Conservation (phyloP, 140 eudicot genomes). For the Flaveria floridana region DNA sequence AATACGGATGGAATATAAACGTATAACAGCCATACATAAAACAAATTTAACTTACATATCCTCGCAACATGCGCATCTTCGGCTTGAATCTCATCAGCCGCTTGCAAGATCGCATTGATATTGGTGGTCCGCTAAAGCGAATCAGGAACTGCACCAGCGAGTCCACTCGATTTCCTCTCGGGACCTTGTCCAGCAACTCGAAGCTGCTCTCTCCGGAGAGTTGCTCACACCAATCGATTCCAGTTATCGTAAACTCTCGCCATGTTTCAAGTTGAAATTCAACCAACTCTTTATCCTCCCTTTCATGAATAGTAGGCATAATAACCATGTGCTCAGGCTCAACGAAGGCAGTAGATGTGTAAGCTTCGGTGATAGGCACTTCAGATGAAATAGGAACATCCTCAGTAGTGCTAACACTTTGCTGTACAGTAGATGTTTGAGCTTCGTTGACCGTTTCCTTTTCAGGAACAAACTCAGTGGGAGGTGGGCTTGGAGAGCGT, state of each 20-base stretch:
- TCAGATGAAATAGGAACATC: no score
- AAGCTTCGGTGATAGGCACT: no score
- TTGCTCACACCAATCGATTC: constrained; percentile 73
- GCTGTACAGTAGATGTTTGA: no score
- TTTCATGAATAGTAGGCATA: no score
- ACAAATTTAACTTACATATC: constrained; percentile 53
- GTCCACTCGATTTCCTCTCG: constrained; percentile 61
- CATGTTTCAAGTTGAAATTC: constrained; percentile 42
- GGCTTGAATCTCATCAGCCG: constrained; percentile 91
- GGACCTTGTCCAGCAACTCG: constrained; percentile 57
- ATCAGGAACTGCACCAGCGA: constrained; percentile 90
- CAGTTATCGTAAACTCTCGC: constrained; percentile 64
- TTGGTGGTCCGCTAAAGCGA: constrained; percentile 69
- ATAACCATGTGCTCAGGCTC: no score
- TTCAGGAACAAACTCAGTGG: no score
- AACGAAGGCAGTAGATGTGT: no score
- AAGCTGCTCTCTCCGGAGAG: constrained; percentile 68
- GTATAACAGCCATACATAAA: not conserved
- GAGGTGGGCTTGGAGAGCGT: no score
- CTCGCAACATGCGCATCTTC: constrained; percentile 93
- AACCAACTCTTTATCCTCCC: no score
- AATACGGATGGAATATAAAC: not conserved
- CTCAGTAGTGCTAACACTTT: no score
- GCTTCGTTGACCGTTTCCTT: no score
- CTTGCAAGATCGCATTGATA: constrained; percentile 74